Percentiles rank a stretch among this genome's conserved stretches.
Conservation (phyloP, 1,284 basidiomycete species). For the Rhodotorula sp. region DNA sequence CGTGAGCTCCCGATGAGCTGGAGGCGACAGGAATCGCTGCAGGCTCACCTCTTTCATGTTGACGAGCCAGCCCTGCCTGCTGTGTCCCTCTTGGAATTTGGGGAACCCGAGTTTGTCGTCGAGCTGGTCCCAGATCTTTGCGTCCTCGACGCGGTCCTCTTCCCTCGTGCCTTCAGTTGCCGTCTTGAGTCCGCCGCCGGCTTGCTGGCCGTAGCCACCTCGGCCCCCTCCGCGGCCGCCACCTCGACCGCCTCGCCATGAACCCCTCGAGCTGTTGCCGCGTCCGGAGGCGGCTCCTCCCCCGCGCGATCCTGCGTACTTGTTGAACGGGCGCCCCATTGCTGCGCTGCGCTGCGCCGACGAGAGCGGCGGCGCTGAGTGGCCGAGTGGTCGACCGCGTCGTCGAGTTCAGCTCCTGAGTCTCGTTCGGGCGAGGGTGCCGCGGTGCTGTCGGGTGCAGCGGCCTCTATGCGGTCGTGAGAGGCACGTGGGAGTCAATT, state of each 20-base stretch:
- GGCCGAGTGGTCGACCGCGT: not conserved
- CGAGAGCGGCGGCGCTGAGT: too few species aligned
- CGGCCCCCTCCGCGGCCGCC: conserved; percentile 18
- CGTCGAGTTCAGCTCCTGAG: not conserved
- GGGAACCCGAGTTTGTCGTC: conserved; percentile 92
- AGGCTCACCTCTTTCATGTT: conserved; percentile 92
- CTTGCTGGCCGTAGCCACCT: conserved; percentile 26
- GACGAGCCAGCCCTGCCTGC: conserved; percentile 82
- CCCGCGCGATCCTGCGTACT: conserved; percentile 13
- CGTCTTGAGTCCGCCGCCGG: conserved; percentile 23
- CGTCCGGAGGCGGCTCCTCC: not conserved
- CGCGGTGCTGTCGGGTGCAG: not conserved
- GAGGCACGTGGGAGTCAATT: not conserved
- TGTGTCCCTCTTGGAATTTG: conserved; percentile 59
- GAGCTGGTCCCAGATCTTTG: conserved; percentile 66
- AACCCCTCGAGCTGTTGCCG: not conserved
- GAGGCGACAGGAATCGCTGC: not conserved
- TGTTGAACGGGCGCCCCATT: conserved; percentile 30
- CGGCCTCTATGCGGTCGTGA: not conserved
- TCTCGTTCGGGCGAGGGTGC: not conserved
- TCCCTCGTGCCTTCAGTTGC: conserved; percentile 24
- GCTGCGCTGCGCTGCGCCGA: not conserved
- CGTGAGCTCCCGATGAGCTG: not conserved
- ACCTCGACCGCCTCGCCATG: conserved; percentile 8
- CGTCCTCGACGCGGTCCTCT: conserved; percentile 19